phyloP scores from a whole-genome alignment of 371 early-diverging fungal genomes.

The Quaeritorhiza haematococci region DNA sequence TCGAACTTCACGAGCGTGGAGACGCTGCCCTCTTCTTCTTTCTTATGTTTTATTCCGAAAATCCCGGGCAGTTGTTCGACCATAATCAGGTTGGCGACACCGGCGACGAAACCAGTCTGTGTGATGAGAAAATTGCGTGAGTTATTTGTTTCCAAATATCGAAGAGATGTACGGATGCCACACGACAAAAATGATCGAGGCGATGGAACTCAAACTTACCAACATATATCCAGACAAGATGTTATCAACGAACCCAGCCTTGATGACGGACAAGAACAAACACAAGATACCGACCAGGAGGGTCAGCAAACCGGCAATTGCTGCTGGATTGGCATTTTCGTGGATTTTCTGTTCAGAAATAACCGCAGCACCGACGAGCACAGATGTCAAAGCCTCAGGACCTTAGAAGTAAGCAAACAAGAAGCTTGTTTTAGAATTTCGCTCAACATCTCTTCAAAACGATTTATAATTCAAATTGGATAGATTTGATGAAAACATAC shows the following conservation, averaged over 20 bases:
- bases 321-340: constrained; percentile 10
- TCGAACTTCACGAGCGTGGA: constrained; percentile 20
- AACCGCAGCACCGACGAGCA: constrained; percentile 28
- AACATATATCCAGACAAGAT: constrained; percentile 30
- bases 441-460: too few species aligned
- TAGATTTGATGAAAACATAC: constrained; percentile 1
- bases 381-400: constrained; percentile 32
- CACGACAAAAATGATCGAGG: too few species aligned
- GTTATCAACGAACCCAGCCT: constrained; percentile 37
- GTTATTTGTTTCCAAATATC: too few species aligned
- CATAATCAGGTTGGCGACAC: constrained; percentile 25
- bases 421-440: too few species aligned
- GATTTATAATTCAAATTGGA: constrained; percentile 10
- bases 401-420: too few species aligned
- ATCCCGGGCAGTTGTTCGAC: constrained; percentile 31
- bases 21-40: constrained; percentile 16
- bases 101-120: constrained; percentile 20
- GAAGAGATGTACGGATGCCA: too few species aligned
- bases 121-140: too few species aligned
- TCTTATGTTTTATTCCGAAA: constrained; percentile 12
- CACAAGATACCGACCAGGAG: constrained; percentile 24
- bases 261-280: constrained; percentile 18
- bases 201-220: too few species aligned
- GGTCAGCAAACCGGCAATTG: constrained; percentile 20
- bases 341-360: constrained; percentile 6